Evolutionary conservation across 2,329 filamentous ascomycete genomes (phyloP), one percentile per base, ranked within the genome.

Genomic region (Tricladium varicosporioides): DNA sequence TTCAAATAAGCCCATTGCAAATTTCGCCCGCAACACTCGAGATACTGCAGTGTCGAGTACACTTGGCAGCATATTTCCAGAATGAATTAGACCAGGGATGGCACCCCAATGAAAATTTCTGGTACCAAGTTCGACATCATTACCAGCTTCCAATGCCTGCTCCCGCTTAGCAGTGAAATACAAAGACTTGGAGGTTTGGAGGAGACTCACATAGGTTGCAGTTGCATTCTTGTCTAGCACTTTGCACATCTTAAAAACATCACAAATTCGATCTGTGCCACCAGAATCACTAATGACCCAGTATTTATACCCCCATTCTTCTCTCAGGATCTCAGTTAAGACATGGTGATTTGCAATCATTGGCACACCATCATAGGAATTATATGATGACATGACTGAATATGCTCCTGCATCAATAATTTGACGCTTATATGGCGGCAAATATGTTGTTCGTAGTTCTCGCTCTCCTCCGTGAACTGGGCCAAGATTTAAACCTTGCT

Each of bases 91-190:
- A 27, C 81, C 75, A 5, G 87, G 85, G 51, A 91, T 89, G 40
- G 78, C 80, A 61, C 84, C 78, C 67, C 84, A 87, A 68, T 85
- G 90, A 75, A 83, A 91, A 16, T 84, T 86, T 18, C 88, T 87
- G 42, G 88, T 87, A 10, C 88, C 88, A 88, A 91, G 91, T 66
- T 91, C 88, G 10, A 88, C 79, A 63, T 91, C 88, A 50, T 84
- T 87, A 2, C 88, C 88, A 4, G 87, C 85, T 0, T 83, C 82
- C 4, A 91, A 77, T 8, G 83, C 75, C 72, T 81, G 11, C 7
- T 27, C 22, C 22, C 22, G 22, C 22, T 27, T 27, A 27, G 22
- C 22, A 27, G 22, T 27, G 22, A 27, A 27, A 27, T 7, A 27
- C 3, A 27, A 27, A 27, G 22, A 4, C 22, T 4, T 27, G 22